These are phyloP conservation scores for Calonectria henricotiae DNA, from an alignment of 2,329 filamentous ascomycete genomes.

Conservation along the genomic window DNA sequence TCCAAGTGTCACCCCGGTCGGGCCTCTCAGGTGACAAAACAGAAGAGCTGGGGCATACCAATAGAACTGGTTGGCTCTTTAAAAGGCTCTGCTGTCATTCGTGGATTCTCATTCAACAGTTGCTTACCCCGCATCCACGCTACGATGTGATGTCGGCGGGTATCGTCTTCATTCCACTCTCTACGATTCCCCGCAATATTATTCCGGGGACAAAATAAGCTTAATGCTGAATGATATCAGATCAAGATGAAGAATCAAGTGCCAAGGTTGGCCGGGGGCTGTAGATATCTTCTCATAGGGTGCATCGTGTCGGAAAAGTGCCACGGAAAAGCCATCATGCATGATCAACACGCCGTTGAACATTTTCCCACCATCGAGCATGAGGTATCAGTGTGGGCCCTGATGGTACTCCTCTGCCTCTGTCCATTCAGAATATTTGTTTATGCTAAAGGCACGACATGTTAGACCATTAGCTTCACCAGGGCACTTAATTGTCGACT, in stretches of 20 bases:
- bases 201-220: slow-evolving; percentile 5
- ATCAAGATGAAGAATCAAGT: neutral
- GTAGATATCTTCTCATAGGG: neutral
- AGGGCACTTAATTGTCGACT: neutral
- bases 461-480: neutral
- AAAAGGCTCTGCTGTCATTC: neutral
- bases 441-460: neutral
- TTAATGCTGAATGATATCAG: neutral
- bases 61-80: neutral
- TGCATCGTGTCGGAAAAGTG: neutral
- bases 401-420: neutral
- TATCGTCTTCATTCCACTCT: neutral
- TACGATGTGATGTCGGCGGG: neutral
- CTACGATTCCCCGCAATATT: neutral
- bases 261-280: neutral
- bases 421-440: neutral
- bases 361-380: slow-evolving; percentile 20
- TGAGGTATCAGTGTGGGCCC: neutral
- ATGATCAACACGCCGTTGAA: neutral
- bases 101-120: neutral
- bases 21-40: too few relatives aligned
- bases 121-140: neutral
- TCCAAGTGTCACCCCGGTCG: too few relatives aligned
- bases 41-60: too few relatives aligned
- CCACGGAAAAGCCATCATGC: neutral